Percentiles rank a stretch among this genome's conserved stretches.
These are phyloP conservation scores for Protomyces lactucae-debilis DNA, from an alignment of 1,139 yeast genomes.

Conservation along the genomic window DNA sequence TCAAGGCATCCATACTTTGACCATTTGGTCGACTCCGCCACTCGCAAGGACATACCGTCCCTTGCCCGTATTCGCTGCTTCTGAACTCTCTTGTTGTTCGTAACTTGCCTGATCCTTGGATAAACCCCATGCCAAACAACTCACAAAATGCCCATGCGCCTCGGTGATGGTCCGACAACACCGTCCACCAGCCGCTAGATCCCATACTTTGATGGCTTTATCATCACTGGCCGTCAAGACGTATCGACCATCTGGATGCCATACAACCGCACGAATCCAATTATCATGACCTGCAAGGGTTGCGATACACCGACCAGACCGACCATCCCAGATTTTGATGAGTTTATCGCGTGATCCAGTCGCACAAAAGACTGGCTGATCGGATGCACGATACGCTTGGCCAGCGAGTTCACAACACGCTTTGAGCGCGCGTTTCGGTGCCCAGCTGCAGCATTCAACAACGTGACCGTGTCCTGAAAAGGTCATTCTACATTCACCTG, in stretches of 20 bases:
- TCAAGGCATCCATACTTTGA: conserved; percentile 62
- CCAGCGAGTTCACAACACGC: conserved; percentile 48
- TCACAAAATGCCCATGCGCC: conserved; percentile 73
- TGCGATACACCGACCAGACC: conserved; percentile 58
- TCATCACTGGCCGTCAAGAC: conserved; percentile 78
- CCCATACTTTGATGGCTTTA: conserved; percentile 74
- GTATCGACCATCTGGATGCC: conserved; percentile 73
- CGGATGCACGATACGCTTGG: conserved; percentile 3
- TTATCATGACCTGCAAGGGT: conserved; percentile 70
- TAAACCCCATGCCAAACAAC: conserved; percentile 55
- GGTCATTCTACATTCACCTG: conserved; percentile 65
- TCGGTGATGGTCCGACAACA: conserved; percentile 50
- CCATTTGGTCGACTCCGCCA: conserved; percentile 78
- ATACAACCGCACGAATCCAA: conserved; percentile 69
- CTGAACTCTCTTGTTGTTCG: conserved; percentile 24
- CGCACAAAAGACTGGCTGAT: conserved; percentile 44
- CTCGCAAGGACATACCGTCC: conserved; percentile 51
- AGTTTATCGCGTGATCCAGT: conserved; percentile 79
- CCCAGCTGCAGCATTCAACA: conserved; percentile 64
- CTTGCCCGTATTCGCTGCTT: conserved; percentile 14
- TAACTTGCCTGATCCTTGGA: conserved; percentile 14
- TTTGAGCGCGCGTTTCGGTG: conserved; percentile 53
- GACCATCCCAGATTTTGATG: conserved; percentile 69
- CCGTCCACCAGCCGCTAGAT: conserved; percentile 51
- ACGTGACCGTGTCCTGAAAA: conserved; percentile 73